phyloP scores from a whole-genome alignment of 257 asterid genomes.

The Sherardia arvensis region DNA sequence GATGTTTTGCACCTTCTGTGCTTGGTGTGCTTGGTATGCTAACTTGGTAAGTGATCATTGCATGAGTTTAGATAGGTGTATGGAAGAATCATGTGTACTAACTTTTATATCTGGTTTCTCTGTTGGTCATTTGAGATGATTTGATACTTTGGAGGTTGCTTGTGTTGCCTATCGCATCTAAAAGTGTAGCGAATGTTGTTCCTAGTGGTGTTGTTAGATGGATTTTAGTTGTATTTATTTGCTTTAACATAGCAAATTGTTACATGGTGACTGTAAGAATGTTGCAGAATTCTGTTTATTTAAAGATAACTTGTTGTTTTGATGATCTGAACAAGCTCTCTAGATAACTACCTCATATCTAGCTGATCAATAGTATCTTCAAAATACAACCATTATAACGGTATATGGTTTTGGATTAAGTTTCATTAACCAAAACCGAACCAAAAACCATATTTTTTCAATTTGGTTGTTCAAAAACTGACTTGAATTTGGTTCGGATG shows the following conservation, averaged over 20 bases:
- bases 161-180: not conserved
- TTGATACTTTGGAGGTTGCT: conserved; percentile 15
- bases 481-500: too few species aligned
- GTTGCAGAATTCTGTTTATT: not conserved
- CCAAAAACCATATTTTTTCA: too few species aligned
- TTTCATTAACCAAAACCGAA: too few species aligned
- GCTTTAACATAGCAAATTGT: not conserved
- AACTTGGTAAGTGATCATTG: not conserved
- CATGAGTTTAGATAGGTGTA: not conserved
- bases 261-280: not conserved
- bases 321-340: not conserved
- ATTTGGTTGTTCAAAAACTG: too few species aligned
- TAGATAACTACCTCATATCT: too few species aligned
- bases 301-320: not conserved
- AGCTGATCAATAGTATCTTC: too few species aligned
- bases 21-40: not conserved
- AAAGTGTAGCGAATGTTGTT: not conserved
- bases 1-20: not conserved
- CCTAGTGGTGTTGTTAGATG: not conserved
- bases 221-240: not conserved
- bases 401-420: too few species aligned
- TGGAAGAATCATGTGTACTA: not conserved
- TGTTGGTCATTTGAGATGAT: conserved; percentile 12
- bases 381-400: too few species aligned
- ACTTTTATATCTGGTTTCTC: not conserved